Evolutionary conservation across 139 green algal species (phyloP).

Genomic region (Chlorella sp.): DNA sequence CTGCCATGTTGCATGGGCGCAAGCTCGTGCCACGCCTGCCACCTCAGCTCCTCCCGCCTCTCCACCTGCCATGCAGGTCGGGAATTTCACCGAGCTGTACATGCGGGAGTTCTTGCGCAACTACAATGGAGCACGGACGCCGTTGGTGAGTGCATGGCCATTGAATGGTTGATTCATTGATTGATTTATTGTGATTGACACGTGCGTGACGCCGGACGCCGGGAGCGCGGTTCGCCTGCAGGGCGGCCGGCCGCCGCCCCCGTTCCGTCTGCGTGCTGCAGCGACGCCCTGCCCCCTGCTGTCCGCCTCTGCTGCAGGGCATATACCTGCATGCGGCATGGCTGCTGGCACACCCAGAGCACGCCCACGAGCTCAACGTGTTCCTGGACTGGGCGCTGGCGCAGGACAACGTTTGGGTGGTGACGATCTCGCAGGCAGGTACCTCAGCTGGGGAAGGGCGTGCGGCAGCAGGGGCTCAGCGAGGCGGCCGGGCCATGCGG

Average conservation of each 20-base stretch:
- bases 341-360: not conserved
- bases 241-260: too few species aligned
- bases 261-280: too few species aligned
- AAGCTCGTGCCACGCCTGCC: not conserved
- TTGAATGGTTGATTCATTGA: too few species aligned
- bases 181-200: too few species aligned
- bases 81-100: constrained; percentile 14
- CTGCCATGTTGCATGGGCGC: not conserved
- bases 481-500: not conserved
- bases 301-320: too few species aligned
- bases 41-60: not conserved
- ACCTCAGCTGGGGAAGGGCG: not conserved
- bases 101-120: constrained; percentile 2
- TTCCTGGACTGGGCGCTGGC: constrained; percentile 6
- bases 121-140: constrained; percentile 6
- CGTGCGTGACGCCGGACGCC: too few species aligned
- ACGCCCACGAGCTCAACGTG: not conserved
- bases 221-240: too few species aligned
- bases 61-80: not conserved
- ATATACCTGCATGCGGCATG: constrained; percentile 8
- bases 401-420: constrained; percentile 10
- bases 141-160: too few species aligned
- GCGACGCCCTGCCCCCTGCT: too few species aligned
- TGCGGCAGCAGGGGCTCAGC: not conserved
- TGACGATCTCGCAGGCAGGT: constrained; percentile 3